phyloP scores from a whole-genome alignment of 225 moss, liverwort and hornwort species.

The Neckera pumila region DNA sequence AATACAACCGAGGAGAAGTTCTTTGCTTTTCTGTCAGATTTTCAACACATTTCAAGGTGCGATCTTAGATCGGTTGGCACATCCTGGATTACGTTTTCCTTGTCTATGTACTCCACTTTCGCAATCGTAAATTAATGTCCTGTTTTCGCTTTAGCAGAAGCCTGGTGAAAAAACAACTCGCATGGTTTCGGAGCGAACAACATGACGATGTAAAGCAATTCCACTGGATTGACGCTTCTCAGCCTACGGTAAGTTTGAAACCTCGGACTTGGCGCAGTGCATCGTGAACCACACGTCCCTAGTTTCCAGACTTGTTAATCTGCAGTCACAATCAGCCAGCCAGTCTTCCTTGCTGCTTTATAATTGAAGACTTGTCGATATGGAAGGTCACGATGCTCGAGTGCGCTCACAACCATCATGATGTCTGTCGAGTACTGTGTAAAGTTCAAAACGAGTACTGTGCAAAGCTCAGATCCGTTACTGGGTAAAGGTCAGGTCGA shows the following conservation, averaged over 20 bases:
- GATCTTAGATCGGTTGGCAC: not conserved
- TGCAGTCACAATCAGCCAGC: not conserved
- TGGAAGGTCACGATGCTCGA: not conserved
- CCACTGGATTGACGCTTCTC: slow-evolving; percentile 69
- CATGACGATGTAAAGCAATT: slow-evolving; percentile 42
- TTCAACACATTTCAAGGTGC: slow-evolving; percentile 78
- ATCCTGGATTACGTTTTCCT: not conserved
- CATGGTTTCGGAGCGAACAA: slow-evolving; percentile 74
- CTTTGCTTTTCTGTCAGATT: slow-evolving; percentile 49
- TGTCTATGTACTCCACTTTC: not conserved
- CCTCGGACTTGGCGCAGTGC: not conserved
- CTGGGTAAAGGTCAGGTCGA: not conserved
- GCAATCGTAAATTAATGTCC: not conserved
- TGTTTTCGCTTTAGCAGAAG: slow-evolving; percentile 24
- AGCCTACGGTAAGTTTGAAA: slow-evolving; percentile 30
- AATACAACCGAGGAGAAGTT: slow-evolving; percentile 35
- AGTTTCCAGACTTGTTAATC: not conserved
- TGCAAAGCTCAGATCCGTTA: not conserved
- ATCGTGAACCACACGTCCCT: not conserved
- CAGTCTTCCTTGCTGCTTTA: not conserved
- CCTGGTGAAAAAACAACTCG: slow-evolving; percentile 72
- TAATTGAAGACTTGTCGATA: not conserved
- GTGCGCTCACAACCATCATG: not conserved
- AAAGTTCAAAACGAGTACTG: not conserved
- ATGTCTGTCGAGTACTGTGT: not conserved